Conservation (phyloP, 352 stramenopile species). For the Globisporangium emineosum region DNA sequence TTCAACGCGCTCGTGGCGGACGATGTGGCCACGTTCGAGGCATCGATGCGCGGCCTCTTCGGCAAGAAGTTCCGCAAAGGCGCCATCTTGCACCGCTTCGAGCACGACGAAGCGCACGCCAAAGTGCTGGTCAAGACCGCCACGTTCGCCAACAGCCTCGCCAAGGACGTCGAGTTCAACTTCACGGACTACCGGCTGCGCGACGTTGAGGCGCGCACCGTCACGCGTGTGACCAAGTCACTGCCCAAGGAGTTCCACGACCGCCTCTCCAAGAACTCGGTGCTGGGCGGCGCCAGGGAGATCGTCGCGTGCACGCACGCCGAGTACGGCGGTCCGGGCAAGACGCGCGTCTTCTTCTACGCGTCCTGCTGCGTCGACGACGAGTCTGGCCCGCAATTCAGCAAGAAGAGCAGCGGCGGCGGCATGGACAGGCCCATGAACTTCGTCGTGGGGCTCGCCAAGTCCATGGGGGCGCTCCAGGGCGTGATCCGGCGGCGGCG, state of each 20-base stretch:
- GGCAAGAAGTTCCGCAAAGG: conserved; percentile 49
- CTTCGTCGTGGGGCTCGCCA: conserved; percentile 22
- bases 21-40: conserved; percentile 38
- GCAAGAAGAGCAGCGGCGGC: neutral
- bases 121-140: conserved; percentile 27
- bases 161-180: conserved; percentile 26
- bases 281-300: conserved; percentile 31
- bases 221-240: conserved; percentile 61
- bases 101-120: conserved; percentile 29
- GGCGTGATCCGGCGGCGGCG: conserved; percentile 24
- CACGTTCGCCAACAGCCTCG: conserved; percentile 27
- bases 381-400: conserved; percentile 4
- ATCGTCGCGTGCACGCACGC: conserved; percentile 26
- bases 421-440: conserved; percentile 24
- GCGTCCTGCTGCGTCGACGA: conserved; percentile 29
- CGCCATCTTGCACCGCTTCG: conserved; percentile 34
- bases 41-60: conserved; percentile 43
- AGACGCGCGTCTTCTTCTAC: conserved; percentile 29
- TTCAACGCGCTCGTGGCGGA: conserved; percentile 47
- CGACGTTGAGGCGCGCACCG: conserved; percentile 23
- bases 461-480: conserved; percentile 20
- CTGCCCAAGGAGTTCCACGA: conserved; percentile 62
- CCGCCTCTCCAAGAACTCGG: conserved; percentile 21
- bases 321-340: conserved; percentile 18
- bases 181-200: conserved; percentile 13